Conservation (phyloP, 2,329 filamentous ascomycete genomes). For the Neoascochyta sp. region DNA sequence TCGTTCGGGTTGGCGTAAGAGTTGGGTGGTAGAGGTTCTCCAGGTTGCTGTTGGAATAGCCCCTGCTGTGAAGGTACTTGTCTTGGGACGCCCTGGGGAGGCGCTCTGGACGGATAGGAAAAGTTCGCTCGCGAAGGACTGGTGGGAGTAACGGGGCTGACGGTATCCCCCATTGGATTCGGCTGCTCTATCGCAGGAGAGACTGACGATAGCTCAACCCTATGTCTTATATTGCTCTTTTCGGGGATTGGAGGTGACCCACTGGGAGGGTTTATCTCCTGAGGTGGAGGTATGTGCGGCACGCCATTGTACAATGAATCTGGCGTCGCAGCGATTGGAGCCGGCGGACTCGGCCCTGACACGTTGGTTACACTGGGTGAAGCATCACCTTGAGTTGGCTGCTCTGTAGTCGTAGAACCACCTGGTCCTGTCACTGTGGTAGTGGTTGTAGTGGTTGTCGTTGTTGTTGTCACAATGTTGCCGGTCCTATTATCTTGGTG, state of each 20-base stretch:
- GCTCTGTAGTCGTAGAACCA: conserved; percentile 32
- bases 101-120: conserved; percentile 33
- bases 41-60: conserved; percentile 4
- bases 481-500: conserved; percentile 32
- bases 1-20: too few relatives aligned
- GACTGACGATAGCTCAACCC: conserved; percentile 33
- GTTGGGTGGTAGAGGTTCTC: too few relatives aligned
- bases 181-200: conserved; percentile 34
- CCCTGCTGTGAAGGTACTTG: conserved; percentile 18
- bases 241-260: conserved; percentile 33
- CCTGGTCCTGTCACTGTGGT: conserved; percentile 36
- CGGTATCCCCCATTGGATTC: conserved; percentile 27
- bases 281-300: too few relatives aligned
- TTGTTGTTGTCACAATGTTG: conserved; percentile 34
- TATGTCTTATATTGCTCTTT: conserved; percentile 35
- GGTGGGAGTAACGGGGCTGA: conserved; percentile 23
- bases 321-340: conserved; percentile 21
- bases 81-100: conserved; percentile 31
- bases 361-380: conserved; percentile 28
- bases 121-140: conserved; percentile 33
- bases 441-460: conserved; percentile 37
- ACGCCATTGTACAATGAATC: too few relatives aligned
- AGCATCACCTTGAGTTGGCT: conserved; percentile 18
- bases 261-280: conserved; percentile 5
- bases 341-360: conserved; percentile 33